phyloP scores from a whole-genome alignment of 768 basidiomycete genomes.

The Chalciporus piperatus region DNA sequence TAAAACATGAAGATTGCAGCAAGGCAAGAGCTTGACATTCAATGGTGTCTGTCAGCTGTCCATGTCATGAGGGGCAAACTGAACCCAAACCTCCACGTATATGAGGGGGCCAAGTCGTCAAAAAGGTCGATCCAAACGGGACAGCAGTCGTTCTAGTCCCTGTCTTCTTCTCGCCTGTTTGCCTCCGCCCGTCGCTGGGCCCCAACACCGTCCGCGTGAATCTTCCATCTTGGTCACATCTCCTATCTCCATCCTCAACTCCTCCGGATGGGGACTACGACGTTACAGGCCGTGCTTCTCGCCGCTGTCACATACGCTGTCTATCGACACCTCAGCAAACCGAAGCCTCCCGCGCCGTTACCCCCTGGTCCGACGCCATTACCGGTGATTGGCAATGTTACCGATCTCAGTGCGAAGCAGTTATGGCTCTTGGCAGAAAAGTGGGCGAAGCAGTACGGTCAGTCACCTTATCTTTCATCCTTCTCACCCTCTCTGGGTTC shows the following conservation, averaged over 20 bases:
- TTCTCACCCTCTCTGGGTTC: not conserved
- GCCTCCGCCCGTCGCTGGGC: too few relatives aligned
- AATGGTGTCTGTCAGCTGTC: too few relatives aligned
- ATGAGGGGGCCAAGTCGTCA: too few relatives aligned
- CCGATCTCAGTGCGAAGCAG: conserved; percentile 57
- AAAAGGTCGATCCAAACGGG: too few relatives aligned
- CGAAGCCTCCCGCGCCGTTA: conserved; percentile 34
- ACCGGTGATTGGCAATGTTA: conserved; percentile 63
- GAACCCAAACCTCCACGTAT: too few relatives aligned
- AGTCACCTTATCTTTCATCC: too few relatives aligned
- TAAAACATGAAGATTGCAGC: too few relatives aligned
- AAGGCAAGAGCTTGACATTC: too few relatives aligned
- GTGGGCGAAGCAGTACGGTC: conserved; percentile 67
- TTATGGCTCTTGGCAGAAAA: conserved; percentile 60
- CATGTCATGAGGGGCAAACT: too few relatives aligned
- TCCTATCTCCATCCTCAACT: conserved; percentile 12
- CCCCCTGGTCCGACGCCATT: conserved; percentile 70
- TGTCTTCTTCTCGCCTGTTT: too few relatives aligned
- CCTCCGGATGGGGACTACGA: conserved; percentile 9
- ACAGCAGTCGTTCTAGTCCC: too few relatives aligned
- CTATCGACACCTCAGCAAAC: conserved; percentile 14
- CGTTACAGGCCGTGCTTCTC: conserved; percentile 22
- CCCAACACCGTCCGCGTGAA: not conserved
- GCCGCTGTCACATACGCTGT: conserved; percentile 13
- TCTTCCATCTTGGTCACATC: conserved; percentile 26